phyloP scores from a whole-genome alignment of 495 filamentous ascomycete species.

The Penicillium longicatenatum region DNA sequence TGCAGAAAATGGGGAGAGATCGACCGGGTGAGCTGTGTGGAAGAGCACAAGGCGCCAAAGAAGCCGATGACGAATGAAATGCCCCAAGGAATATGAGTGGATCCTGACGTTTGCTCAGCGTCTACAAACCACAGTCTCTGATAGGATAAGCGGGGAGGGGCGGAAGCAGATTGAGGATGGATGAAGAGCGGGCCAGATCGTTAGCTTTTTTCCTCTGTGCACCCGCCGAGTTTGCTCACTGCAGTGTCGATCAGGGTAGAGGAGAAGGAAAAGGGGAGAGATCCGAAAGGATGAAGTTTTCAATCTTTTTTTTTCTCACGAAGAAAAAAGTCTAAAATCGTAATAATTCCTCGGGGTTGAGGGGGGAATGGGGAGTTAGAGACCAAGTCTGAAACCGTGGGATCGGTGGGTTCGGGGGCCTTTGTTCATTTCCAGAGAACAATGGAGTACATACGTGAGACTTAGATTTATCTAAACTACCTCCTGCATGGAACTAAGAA shows the following conservation, averaged over 20 bases:
- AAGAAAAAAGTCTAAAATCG: conserved; percentile 6
- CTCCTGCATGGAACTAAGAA: no score
- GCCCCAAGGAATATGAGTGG: conserved; percentile 14
- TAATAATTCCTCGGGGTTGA: background rate
- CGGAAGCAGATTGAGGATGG: conserved; percentile 8
- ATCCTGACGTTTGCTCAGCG: conserved; percentile 26
- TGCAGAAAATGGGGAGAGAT: conserved; percentile 12
- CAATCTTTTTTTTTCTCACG: background rate
- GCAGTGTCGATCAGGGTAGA: conserved; percentile 14
- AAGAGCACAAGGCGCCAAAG: conserved; percentile 12
- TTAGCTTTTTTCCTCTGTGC: conserved; percentile 17
- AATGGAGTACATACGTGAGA: background rate
- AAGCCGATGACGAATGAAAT: conserved; percentile 26
- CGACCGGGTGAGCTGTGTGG: conserved; percentile 18
- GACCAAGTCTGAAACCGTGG: conserved; percentile 13
- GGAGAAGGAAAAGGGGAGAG: background rate
- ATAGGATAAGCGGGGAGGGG: conserved; percentile 19
- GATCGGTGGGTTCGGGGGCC: conserved; percentile 6
- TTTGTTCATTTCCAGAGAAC: conserved; percentile 8
- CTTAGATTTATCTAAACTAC: background rate
- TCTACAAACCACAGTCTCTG: conserved; percentile 14
- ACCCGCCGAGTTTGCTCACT: conserved; percentile 8
- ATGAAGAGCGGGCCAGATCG: conserved; percentile 22
- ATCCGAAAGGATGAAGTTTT: background rate
- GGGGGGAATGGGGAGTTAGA: background rate